These are phyloP conservation scores for Cladosporium cucumerinum DNA, from an alignment of 2,329 filamentous ascomycete species.

Conservation along the genomic window DNA sequence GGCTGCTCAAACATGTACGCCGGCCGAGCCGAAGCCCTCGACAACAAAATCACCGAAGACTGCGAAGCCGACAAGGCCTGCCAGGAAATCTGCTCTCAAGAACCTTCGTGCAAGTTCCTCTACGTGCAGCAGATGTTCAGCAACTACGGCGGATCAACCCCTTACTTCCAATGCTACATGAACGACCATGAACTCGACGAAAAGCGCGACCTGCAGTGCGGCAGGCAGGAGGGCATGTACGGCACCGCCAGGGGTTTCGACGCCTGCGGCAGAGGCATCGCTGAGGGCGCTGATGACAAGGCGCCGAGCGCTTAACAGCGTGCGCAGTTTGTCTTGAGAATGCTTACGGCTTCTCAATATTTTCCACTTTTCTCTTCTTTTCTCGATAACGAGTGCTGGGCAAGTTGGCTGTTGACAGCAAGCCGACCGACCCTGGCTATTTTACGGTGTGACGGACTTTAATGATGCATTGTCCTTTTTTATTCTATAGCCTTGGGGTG, in stretches of 20 bases:
- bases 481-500: conserved; percentile 8
- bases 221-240: conserved; percentile 16
- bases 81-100: conserved; percentile 19
- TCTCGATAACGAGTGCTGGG: conserved; percentile 10
- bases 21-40: conserved; percentile 8
- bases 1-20: conserved; percentile 20
- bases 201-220: conserved; percentile 19
- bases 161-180: conserved; percentile 20
- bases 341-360: not conserved
- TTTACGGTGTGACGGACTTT: conserved; percentile 12
- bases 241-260: conserved; percentile 21
- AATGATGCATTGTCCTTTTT: conserved; percentile 11
- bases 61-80: conserved; percentile 18
- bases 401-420: conserved; percentile 9
- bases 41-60: conserved; percentile 16
- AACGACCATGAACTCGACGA: conserved; percentile 16
- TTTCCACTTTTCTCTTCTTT: conserved; percentile 3
- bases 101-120: conserved; percentile 17
- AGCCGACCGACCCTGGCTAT: not conserved
- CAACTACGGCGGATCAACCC: conserved; percentile 14
- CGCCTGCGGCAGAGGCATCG: conserved; percentile 11
- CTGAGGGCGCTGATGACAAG: not conserved
- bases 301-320: not conserved
- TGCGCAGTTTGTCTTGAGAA: not conserved
- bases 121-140: conserved; percentile 20